Conservation (phyloP, 352 stramenopile species). For the Albugo laibachii region DNA sequence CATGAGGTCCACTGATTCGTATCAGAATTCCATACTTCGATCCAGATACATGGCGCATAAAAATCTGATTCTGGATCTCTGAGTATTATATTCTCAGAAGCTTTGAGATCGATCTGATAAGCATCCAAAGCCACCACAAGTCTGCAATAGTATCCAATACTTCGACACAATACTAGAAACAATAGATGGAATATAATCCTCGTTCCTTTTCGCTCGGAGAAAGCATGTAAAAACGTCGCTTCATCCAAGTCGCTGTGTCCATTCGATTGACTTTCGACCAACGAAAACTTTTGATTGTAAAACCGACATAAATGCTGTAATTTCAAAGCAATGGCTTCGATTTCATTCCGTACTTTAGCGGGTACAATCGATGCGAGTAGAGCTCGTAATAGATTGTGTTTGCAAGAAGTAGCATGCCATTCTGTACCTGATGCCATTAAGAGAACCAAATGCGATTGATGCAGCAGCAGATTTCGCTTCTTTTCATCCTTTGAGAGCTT, state of each 20-base stretch:
- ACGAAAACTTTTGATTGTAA: constrained; percentile 1
- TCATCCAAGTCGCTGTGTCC: constrained; percentile 43
- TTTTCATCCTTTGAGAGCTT: constrained; percentile 6
- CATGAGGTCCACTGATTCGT: constrained; percentile 37
- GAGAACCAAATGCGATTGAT: constrained; percentile 51
- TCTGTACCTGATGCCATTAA: constrained; percentile 22
- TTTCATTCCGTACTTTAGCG: constrained; percentile 14
- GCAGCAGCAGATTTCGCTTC: constrained; percentile 16
- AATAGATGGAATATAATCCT: constrained; percentile 3
- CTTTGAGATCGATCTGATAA: too few species aligned
- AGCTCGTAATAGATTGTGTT: constrained; percentile 26
- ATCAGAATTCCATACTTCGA: constrained; percentile 36
- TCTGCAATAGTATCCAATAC: not conserved
- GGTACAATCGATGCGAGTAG: constrained; percentile 19
- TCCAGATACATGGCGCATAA: constrained; percentile 33
- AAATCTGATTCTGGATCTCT: not conserved
- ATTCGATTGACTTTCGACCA: constrained; percentile 3
- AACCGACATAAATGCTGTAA: not conserved
- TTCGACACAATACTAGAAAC: not conserved
- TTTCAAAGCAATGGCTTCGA: constrained; percentile 11
- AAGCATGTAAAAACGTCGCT: constrained; percentile 22
- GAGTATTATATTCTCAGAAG: too few species aligned
- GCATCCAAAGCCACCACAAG: too few species aligned
- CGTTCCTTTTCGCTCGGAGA: constrained; percentile 22
- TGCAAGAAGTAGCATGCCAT: constrained; percentile 21